These are phyloP conservation scores for Mayamaea pseudoterrestris DNA, from an alignment of 108 stramenopile species.

Conservation along the genomic window DNA sequence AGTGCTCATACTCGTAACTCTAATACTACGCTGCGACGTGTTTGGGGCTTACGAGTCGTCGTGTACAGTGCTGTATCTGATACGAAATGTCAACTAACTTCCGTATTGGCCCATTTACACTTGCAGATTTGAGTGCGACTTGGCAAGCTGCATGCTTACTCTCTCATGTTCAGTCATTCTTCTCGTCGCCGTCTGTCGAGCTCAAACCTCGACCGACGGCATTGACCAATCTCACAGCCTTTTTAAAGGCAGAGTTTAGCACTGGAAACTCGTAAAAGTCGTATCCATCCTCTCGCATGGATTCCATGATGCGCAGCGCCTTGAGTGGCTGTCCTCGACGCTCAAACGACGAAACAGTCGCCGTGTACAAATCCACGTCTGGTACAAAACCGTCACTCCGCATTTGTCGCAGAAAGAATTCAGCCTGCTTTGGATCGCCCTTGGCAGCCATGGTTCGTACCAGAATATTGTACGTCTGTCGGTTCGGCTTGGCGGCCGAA, in stretches of 20 bases:
- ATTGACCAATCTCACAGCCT: conserved; percentile 52
- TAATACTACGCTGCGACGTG: too few species aligned
- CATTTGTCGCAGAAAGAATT: conserved; percentile 55
- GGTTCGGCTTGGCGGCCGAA: conserved; percentile 45
- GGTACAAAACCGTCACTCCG: conserved; percentile 53
- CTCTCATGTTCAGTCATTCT: too few species aligned
- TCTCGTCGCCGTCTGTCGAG: too few species aligned
- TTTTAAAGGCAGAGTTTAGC: conserved; percentile 63
- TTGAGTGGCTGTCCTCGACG: conserved; percentile 55
- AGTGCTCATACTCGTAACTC: too few species aligned
- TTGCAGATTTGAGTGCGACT: too few species aligned
- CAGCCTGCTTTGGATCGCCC: conserved; percentile 41
- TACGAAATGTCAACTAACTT: too few species aligned
- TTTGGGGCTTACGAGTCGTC: too few species aligned
- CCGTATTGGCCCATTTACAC: too few species aligned
- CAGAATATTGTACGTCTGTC: conserved; percentile 66
- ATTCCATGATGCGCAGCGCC: conserved; percentile 66
- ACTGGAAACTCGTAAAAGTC: conserved; percentile 66
- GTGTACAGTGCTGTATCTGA: too few species aligned
- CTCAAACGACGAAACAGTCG: conserved; percentile 65
- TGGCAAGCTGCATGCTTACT: too few species aligned
- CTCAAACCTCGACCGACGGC: conserved; percentile 39
- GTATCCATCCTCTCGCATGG: conserved; percentile 65
- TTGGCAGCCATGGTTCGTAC: conserved; percentile 44
- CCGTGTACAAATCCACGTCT: conserved; percentile 68